Conservation (phyloP, 1,139 yeast species). For the Pneumocystis canis region DNA sequence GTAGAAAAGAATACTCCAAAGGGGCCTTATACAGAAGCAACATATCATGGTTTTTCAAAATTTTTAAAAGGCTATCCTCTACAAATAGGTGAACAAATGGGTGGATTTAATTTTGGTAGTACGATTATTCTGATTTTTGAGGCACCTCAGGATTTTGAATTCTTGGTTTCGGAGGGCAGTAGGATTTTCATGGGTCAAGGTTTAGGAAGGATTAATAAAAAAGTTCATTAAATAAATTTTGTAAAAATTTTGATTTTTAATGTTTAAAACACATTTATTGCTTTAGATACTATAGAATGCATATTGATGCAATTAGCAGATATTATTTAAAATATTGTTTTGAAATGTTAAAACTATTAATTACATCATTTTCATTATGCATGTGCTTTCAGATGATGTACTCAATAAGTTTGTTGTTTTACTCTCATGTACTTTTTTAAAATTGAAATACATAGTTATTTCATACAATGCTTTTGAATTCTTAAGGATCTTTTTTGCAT, state of each 20-base stretch:
- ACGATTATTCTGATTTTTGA: slow-evolving; percentile 93
- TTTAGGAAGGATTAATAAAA: background rate
- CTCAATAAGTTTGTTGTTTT: background rate
- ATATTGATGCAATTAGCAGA: background rate
- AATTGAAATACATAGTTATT: background rate
- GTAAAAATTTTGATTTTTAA: background rate
- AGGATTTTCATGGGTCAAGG: slow-evolving; percentile 70
- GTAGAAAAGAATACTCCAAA: slow-evolving; percentile 15
- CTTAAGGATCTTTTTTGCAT: background rate
- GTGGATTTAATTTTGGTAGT: slow-evolving; percentile 90
- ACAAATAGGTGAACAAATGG: slow-evolving; percentile 85
- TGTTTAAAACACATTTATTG: background rate
- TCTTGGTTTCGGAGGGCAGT: slow-evolving; percentile 55
- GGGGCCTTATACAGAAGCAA: slow-evolving; percentile 84
- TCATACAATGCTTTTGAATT: background rate
- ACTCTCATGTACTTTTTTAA: background rate
- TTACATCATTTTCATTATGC: background rate
- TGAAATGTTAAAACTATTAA: background rate
- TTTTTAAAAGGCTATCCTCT: slow-evolving; percentile 81
- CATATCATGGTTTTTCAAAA: slow-evolving; percentile 65
- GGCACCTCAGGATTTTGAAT: slow-evolving; percentile 69
- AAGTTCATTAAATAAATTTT: background rate
- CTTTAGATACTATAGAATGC: background rate
- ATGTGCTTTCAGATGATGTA: background rate
- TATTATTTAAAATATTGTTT: background rate